These are phyloP conservation scores for Pseudonectria foliicola DNA, from an alignment of 2,329 filamentous ascomycete species.

Conservation along the genomic window DNA sequence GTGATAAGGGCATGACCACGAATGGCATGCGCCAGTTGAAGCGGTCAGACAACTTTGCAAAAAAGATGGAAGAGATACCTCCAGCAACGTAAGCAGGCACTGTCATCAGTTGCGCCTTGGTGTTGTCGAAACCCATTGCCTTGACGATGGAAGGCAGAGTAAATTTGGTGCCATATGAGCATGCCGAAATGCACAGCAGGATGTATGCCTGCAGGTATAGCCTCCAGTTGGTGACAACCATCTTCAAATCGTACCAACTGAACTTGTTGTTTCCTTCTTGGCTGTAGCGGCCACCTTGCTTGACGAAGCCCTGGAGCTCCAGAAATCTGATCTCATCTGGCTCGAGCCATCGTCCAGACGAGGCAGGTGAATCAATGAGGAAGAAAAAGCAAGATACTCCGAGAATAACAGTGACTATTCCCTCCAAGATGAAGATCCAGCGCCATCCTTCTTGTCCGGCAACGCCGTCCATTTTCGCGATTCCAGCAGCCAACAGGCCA, in stretches of 20 bases:
- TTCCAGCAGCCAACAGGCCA: conserved; percentile 13
- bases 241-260: conserved; percentile 18
- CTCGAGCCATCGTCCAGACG: conserved; percentile 27
- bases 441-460: conserved; percentile 51
- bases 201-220: conserved; percentile 20
- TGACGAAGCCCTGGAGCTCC: conserved; percentile 21
- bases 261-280: conserved; percentile 14
- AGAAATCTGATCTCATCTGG: conserved; percentile 29
- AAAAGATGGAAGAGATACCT: conserved; percentile 51
- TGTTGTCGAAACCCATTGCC: conserved; percentile 31
- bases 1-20: conserved; percentile 52
- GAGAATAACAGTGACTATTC: conserved; percentile 40
- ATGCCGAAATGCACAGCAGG: conserved; percentile 13
- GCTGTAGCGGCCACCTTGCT: conserved; percentile 21
- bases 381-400: conserved; percentile 36
- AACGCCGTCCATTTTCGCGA: conserved; percentile 16
- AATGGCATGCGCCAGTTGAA: conserved; percentile 58
- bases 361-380: conserved; percentile 32
- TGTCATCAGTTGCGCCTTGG: conserved; percentile 34
- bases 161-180: conserved; percentile 21
- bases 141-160: conserved; percentile 29
- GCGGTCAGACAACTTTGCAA: conserved; percentile 60
- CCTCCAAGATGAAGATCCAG: conserved; percentile 51
- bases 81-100: conserved; percentile 53
- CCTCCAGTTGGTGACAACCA: conserved; percentile 19